Base-by-base conservation (phyloP, 371 early-diverging fungal genomes). In the Cokeromyces recurvatus region DNA sequence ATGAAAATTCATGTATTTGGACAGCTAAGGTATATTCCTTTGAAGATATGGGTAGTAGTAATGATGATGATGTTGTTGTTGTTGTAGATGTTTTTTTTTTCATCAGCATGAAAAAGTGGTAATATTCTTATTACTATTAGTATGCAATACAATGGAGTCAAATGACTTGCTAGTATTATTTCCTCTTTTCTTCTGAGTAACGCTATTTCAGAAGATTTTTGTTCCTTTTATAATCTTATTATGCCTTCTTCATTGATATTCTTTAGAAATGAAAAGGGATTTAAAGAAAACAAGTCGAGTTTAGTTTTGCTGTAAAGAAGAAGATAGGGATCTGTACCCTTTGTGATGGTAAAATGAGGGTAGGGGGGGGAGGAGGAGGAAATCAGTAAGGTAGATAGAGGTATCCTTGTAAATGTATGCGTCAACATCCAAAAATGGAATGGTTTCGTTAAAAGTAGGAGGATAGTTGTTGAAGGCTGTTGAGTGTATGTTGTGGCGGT, bases 41-140 rank as follows among this genome's bases (percentile, higher is more conserved):
- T n/a, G n/a, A n/a, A n/a, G n/a, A n/a, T 27, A 7, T 41, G 25
- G 20, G 32, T 38, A 7, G 32, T 43, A 15, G 32, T 11, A 11
- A 27, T 27, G 29, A 27, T 7, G 29, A 11, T 5, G 29, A 11
- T 5, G 11, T 27, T 5, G 29, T 7, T 7, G 29, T 27, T 27
- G 29, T 5, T 27, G 29, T 27, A 5, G 11, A 7, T 11, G 11
- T 27, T 5, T 7, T 27, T 7, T 11, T 11, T 5, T 11, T 27
- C 29, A 27, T 27, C 29, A 7, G 29, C 29, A 7, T 27, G 29
- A 21, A 16, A 31, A 29, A 1, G 40, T 37, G 11, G 65, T 68
- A 11, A 74, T 73, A 32, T 54, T 64, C 15, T 43, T 54, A 43
- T 57, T 43, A 21, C 57, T 60, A 21, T 64, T 50, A 5, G 50